Evolutionary conservation across 148 eudicot genomes (phyloP).

Genomic region (Rhododendron griersonianum): DNA sequence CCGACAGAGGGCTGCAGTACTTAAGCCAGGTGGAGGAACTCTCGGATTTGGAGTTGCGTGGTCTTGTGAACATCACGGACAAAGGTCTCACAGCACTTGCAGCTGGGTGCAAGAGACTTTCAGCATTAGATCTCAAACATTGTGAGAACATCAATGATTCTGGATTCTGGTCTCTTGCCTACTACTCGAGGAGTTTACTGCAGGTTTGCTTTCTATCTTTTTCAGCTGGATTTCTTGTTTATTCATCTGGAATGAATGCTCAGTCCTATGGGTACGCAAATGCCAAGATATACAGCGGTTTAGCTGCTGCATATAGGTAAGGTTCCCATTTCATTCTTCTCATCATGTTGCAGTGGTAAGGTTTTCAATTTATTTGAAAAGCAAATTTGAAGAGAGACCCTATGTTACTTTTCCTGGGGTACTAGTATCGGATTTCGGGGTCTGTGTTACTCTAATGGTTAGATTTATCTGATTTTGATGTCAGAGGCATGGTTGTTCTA

Average conservation of each 20-base stretch:
- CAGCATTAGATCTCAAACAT: slow-evolving; percentile 62
- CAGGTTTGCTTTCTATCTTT: slow-evolving; percentile 35
- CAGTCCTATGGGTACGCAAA: neutral
- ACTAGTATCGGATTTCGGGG: neutral
- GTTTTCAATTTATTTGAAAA: neutral
- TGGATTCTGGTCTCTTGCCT: slow-evolving; percentile 68
- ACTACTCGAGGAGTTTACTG: slow-evolving; percentile 47
- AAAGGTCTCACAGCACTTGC: slow-evolving; percentile 55
- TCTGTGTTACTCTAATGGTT: neutral
- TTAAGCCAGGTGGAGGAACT: slow-evolving; percentile 52
- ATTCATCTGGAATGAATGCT: neutral
- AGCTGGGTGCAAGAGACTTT: slow-evolving; percentile 57
- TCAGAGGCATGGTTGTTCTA: too few species aligned
- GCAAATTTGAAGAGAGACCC: neutral
- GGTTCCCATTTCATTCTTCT: neutral
- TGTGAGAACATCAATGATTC: slow-evolving; percentile 58
- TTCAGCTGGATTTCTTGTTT: neutral
- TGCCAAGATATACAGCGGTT: neutral
- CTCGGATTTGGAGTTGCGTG: slow-evolving; percentile 60
- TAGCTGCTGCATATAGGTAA: neutral
- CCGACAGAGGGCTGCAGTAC: slow-evolving; percentile 58
- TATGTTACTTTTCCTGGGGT: neutral
- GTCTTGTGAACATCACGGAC: slow-evolving; percentile 40
- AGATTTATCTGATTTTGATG: neutral
- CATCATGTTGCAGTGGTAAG: neutral